Evolutionary conservation across 768 basidiomycete genomes (phyloP), one percentile per base, ranked within the genome.

Genomic region (Pleurotus sapidus): DNA sequence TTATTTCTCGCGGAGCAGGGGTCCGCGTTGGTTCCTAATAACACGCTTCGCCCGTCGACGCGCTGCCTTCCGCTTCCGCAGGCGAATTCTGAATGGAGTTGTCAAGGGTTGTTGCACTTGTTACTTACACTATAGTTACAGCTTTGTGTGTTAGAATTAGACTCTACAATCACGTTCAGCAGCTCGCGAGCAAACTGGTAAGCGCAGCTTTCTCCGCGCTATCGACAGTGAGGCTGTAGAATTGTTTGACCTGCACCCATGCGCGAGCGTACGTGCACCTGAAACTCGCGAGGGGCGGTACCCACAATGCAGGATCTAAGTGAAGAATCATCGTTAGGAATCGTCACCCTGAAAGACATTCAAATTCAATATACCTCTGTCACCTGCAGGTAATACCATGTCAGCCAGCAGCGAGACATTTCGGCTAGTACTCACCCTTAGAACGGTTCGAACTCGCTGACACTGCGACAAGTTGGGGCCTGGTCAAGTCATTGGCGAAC

Each of bases 381-480:
- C 80, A 24, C 81, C 78, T 77, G 56, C 50, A 53, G 20, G 46
- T 15, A 18, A 47, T 24, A 20, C 25, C 37, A 18, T 18, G 17
- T 20, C 56, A 43, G 54, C 18, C 43, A 47, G 25, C 43, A 48
- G 4, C 1, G 2, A 43, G 30, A 53, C 30, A 27, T 38, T 20
- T 54, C 60, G 23, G 50, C 15, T 25, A 23, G 8, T 4, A 49
- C 67, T 51, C 61, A 73, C 78, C 78, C 67, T 83, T 83, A 30
- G 78, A 73, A 47, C 75, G 61, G 64, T 84, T 83, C 39, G 77
- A 63, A 56, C 75, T 78, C 38, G 71, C 72, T 4, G 80, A 77
- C 39, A 83, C 74, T 42, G 81, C 81, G 27, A 82, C 66, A 3
- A 84, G 72, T 66, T 84, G 82, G 5, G 83, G 83, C 23, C 81